These are phyloP conservation scores for Lentinula aciculospora DNA, from an alignment of 768 basidiomycete genomes.

Conservation along the genomic window DNA sequence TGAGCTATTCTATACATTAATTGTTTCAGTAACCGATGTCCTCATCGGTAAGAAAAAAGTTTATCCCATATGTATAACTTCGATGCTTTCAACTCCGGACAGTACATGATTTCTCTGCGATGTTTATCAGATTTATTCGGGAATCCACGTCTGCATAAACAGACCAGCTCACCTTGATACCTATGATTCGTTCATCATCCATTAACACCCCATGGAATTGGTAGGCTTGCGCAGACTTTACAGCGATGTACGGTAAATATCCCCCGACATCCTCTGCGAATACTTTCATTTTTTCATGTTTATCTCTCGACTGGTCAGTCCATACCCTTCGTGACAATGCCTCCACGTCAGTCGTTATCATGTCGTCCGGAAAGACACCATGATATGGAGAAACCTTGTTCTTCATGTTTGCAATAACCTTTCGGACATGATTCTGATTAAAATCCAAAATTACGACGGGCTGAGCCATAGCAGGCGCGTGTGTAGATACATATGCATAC, in stretches of 20 bases:
- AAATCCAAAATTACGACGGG: conserved; percentile 3
- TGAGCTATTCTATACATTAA: no score
- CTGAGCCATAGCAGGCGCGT: conserved; percentile 1
- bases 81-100: conserved; percentile 4
- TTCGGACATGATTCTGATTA: conserved; percentile 4
- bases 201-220: conserved; percentile 5
- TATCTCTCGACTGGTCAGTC: not conserved
- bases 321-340: not conserved
- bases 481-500: conserved; percentile 1
- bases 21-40: no score
- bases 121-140: not conserved
- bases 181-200: conserved; percentile 7
- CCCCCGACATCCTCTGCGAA: conserved; percentile 6
- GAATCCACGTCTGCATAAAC: not conserved
- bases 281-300: not conserved
- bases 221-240: not conserved
- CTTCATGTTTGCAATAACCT: not conserved
- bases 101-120: not conserved
- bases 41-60: no score
- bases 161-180: not conserved
- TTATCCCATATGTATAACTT: conserved; percentile 6
- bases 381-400: not conserved
- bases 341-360: not conserved
- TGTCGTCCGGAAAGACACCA: not conserved
- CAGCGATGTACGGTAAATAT: conserved; percentile 3